Percentiles rank a stretch among this genome's conserved stretches.
phyloP scores from a whole-genome alignment of 2,329 filamentous ascomycete species.

The Diaporthe ilicicola region DNA sequence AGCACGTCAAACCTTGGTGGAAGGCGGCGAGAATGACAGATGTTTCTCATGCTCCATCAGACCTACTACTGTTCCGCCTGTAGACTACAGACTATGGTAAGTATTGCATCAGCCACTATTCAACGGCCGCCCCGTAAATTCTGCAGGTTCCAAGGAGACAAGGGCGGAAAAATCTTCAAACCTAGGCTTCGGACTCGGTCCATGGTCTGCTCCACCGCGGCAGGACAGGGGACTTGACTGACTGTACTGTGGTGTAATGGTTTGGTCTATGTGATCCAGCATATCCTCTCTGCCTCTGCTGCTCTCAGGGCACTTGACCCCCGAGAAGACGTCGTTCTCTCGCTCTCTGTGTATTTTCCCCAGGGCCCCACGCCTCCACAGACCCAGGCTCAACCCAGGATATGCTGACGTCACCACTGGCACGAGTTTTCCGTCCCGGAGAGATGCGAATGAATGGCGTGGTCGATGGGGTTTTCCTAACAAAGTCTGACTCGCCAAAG shows the following conservation, averaged over 20 bases:
- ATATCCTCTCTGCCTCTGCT: no score
- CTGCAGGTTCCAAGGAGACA: slow-evolving; percentile 20
- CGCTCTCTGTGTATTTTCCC: neutral
- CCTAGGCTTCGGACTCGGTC: slow-evolving; percentile 17
- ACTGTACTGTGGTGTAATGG: slow-evolving; percentile 4
- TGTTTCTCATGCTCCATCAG: neutral
- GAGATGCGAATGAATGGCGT: slow-evolving; percentile 23
- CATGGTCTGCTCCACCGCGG: slow-evolving; percentile 12
- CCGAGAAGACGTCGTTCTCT: neutral
- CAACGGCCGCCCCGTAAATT: neutral
- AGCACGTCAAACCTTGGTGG: neutral
- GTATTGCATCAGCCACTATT: neutral
- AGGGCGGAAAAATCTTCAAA: slow-evolving; percentile 17
- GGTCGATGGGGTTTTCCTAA: slow-evolving; percentile 18
- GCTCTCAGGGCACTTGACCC: neutral
- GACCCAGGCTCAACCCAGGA: neutral
- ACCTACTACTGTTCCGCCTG: neutral
- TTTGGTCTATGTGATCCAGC: neutral
- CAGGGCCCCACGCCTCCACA: slow-evolving; percentile 12
- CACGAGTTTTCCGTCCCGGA: neutral
- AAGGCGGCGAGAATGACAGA: slow-evolving; percentile 3
- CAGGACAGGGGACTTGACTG: neutral
- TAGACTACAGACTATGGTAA: no score
- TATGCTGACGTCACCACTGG: slow-evolving; percentile 21
- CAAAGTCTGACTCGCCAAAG: slow-evolving; percentile 22